Evolutionary conservation across 1,284 basidiomycete genomes (phyloP).

Genomic region (Puccinia polysora): DNA sequence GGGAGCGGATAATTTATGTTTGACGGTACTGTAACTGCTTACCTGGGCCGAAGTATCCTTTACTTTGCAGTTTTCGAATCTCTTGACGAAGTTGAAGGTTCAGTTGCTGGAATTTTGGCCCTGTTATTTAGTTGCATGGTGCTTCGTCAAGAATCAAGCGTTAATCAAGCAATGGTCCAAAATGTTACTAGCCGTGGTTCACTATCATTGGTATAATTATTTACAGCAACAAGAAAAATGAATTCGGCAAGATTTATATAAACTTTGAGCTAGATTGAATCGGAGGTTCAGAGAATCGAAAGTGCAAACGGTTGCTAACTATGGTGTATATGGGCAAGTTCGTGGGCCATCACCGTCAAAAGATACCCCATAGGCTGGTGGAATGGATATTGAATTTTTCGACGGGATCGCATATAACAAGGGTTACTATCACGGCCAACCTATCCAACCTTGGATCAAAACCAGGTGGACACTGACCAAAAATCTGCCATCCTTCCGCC

Average conservation of each 20-base stretch:
- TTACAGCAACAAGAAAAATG: background rate
- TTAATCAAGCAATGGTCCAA: background rate
- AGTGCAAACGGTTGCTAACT: background rate
- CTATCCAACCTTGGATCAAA: too few species aligned
- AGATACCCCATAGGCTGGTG: conserved; percentile 28
- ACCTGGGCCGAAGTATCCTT: conserved; percentile 37
- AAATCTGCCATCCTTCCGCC: conserved; percentile 53
- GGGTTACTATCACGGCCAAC: conserved; percentile 35
- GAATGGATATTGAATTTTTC: background rate
- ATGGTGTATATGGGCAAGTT: conserved; percentile 38
- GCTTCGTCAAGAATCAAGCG: background rate
- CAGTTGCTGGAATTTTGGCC: conserved; percentile 29
- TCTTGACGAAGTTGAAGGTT: conserved; percentile 25
- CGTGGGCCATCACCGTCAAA: conserved; percentile 34
- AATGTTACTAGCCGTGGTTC: conserved; percentile 17
- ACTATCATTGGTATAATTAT: background rate
- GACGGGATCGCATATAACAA: background rate
- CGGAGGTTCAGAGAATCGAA: background rate
- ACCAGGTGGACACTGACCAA: conserved; percentile 61
- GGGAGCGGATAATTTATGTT: background rate
- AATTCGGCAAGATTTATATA: background rate
- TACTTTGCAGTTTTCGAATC: conserved; percentile 21
- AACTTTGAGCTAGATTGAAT: too few species aligned
- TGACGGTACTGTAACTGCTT: too few species aligned
- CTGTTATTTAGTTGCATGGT: too few species aligned